Evolutionary conservation across 2,329 filamentous ascomycete species (phyloP).

Genomic region (Aspergillus tamarii): DNA sequence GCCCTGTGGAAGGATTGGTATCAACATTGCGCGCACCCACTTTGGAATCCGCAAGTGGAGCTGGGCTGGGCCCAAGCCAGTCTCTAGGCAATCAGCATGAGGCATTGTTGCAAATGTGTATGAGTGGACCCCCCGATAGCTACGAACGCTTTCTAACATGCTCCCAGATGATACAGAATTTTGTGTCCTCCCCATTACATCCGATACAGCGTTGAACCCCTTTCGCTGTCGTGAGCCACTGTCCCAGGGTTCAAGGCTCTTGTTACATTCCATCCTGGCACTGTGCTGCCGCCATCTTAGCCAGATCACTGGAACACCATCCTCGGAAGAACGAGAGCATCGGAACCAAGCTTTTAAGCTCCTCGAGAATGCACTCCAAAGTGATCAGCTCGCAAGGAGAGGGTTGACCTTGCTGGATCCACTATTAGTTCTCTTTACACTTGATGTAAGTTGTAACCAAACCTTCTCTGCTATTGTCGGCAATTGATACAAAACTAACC

Average conservation of each 20-base stretch:
- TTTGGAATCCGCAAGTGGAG: background rate
- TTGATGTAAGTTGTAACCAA: conserved; percentile 30
- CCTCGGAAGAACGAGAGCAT: conserved; percentile 6
- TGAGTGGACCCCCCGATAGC: background rate
- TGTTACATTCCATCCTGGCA: conserved; percentile 30
- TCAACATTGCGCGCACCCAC: background rate
- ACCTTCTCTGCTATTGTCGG: background rate
- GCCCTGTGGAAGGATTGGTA: background rate
- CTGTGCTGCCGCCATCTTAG: conserved; percentile 38
- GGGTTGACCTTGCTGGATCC: conserved; percentile 29
- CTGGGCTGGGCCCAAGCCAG: background rate
- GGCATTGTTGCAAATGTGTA: conserved; percentile 10
- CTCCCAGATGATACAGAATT: conserved; percentile 39
- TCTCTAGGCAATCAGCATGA: conserved; percentile 5
- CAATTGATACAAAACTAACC: background rate
- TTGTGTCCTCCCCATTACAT: conserved; percentile 38
- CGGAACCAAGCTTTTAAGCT: conserved; percentile 29
- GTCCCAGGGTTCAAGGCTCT: conserved; percentile 29
- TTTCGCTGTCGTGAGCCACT: conserved; percentile 32
- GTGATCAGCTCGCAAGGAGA: conserved; percentile 1
- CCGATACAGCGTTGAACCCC: conserved; percentile 36
- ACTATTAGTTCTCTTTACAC: conserved; percentile 35
- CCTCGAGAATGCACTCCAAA: conserved; percentile 22
- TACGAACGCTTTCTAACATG: background rate
- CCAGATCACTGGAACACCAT: conserved; percentile 23